phyloP scores from a whole-genome alignment of 2,329 filamentous ascomycete genomes.

The Phialophora macrospora region DNA sequence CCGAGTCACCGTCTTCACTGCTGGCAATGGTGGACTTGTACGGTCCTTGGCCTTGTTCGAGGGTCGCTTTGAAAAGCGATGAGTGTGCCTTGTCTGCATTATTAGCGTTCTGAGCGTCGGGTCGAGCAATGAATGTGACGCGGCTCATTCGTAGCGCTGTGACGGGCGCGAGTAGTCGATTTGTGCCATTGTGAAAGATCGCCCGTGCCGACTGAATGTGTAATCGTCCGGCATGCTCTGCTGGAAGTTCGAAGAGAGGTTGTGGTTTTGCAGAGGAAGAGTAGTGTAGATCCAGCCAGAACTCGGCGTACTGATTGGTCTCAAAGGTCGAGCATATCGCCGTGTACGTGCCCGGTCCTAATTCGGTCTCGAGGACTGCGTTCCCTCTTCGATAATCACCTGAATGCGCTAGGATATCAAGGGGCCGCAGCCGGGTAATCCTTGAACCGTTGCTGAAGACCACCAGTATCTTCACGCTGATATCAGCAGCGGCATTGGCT shows the following conservation, averaged over 20 bases:
- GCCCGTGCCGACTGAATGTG: conserved; percentile 63
- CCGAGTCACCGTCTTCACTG: conserved; percentile 61
- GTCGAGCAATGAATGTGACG: conserved; percentile 62
- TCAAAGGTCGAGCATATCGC: conserved; percentile 40
- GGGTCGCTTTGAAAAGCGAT: conserved; percentile 68
- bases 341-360: conserved; percentile 73
- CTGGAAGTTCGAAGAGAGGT: conserved; percentile 60
- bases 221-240: conserved; percentile 76
- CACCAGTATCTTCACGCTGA: conserved; percentile 82
- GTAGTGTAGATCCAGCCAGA: conserved; percentile 75
- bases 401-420: conserved; percentile 80
- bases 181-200: conserved; percentile 55
- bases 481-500: conserved; percentile 51
- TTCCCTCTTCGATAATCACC: conserved; percentile 87
- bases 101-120: conserved; percentile 40
- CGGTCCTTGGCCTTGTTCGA: conserved; percentile 75
- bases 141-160: conserved; percentile 62
- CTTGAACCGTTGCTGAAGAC: conserved; percentile 62
- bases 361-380: conserved; percentile 67
- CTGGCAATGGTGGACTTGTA: conserved; percentile 67
- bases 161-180: conserved; percentile 61
- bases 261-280: conserved; percentile 13
- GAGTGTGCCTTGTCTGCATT: conserved; percentile 22
- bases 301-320: conserved; percentile 65
- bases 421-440: conserved; percentile 68